These are phyloP conservation scores for Globisporangium perplexum DNA, from an alignment of 352 stramenopile genomes.

Conservation along the genomic window DNA sequence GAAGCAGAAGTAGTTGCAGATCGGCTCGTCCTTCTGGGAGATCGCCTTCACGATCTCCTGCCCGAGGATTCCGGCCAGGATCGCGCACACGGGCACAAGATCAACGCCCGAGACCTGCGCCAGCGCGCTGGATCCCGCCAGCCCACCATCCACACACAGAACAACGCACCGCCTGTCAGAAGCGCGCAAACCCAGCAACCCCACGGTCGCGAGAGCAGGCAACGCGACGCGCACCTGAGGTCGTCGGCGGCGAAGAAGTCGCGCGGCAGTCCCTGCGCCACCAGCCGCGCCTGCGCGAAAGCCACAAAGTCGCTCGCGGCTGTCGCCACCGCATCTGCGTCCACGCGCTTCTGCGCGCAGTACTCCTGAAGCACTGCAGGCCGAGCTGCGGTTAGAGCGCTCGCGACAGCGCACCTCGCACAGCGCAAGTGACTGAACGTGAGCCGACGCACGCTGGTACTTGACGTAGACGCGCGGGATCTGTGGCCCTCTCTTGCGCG, in stretches of 20 bases:
- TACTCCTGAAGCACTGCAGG: slow-evolving; percentile 59
- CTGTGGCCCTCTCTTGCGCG: slow-evolving; percentile 61
- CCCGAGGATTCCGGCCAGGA: slow-evolving; percentile 95
- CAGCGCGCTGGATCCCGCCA: slow-evolving; percentile 21
- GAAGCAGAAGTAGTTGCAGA: slow-evolving; percentile 96
- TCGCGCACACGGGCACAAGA: slow-evolving; percentile 91
- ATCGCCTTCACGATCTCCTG: slow-evolving; percentile 99
- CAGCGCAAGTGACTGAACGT: too few species aligned
- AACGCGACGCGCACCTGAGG: slow-evolving; percentile 26
- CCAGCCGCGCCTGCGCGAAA: slow-evolving; percentile 46
- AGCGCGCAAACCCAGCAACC: not conserved
- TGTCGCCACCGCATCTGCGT: slow-evolving; percentile 7
- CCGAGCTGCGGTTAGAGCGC: not conserved
- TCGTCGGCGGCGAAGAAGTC: slow-evolving; percentile 57
- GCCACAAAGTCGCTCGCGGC: slow-evolving; percentile 41
- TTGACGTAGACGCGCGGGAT: slow-evolving; percentile 77
- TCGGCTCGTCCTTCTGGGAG: slow-evolving; percentile 93
- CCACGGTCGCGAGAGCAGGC: not conserved
- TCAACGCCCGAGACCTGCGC: slow-evolving; percentile 39
- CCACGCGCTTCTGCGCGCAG: slow-evolving; percentile 19
- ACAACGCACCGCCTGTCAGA: not conserved
- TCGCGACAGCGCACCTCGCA: too few species aligned
- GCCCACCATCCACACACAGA: not conserved
- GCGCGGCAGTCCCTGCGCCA: slow-evolving; percentile 42
- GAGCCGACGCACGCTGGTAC: slow-evolving; percentile 45